Conservation (phyloP, 169 alveolate genomes). For the Perkinsus olseni region DNA sequence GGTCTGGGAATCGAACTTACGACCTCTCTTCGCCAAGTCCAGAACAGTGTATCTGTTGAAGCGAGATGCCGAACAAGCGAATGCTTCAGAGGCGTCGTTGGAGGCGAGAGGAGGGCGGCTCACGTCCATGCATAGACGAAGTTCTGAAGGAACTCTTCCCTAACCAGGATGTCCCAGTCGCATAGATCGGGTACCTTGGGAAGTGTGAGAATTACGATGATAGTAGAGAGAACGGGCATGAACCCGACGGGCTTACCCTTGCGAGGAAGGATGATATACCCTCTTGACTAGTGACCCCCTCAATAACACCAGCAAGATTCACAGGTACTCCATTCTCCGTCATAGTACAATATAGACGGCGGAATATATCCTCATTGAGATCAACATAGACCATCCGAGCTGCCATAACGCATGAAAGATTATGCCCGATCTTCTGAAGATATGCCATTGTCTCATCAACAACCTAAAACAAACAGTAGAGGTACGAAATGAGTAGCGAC, state of each 20-base stretch:
- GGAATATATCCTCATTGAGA: background rate
- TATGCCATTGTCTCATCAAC: background rate
- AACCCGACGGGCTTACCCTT: background rate
- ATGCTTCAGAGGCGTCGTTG: too few relatives aligned
- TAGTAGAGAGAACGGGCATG: background rate
- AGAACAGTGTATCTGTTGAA: background rate
- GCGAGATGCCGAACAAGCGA: background rate
- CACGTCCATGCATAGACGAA: background rate
- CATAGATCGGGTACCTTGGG: background rate
- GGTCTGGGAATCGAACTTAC: background rate
- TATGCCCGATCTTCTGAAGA: background rate
- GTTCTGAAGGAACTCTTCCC: background rate
- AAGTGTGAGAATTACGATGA: background rate
- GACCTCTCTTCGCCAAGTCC: conserved; percentile 1
- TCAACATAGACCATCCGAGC: background rate
- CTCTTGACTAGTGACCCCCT: background rate
- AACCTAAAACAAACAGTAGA: background rate
- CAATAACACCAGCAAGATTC: background rate
- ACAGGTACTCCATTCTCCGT: background rate
- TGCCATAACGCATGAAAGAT: background rate
- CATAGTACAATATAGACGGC: background rate
- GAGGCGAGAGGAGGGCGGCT: background rate
- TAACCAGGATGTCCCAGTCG: background rate
- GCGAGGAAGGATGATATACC: background rate
- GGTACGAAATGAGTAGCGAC: too few relatives aligned